phyloP scores from a whole-genome alignment of 225 moss, liverwort and hornwort species.

The Polytrichum formosum region DNA sequence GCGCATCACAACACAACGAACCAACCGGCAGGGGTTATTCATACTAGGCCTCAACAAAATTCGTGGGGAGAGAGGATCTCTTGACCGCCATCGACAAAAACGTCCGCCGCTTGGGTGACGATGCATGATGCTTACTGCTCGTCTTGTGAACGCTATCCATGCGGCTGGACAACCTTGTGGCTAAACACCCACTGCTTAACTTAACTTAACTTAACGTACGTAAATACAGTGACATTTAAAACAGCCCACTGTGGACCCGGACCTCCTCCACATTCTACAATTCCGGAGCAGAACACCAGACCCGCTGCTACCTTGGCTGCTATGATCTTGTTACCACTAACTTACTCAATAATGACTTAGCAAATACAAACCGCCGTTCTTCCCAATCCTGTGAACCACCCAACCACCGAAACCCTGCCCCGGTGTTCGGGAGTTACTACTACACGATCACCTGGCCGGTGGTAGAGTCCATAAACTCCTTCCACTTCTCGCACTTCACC shows the following conservation, averaged over 20 bases:
- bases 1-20: neutral
- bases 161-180: constrained; percentile 15
- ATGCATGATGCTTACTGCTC: too few species aligned
- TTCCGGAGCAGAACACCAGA: too few species aligned
- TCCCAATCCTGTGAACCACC: too few species aligned
- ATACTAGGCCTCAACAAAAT: too few species aligned
- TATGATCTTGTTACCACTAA: too few species aligned
- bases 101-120: constrained; percentile 7
- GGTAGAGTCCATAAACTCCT: constrained; percentile 75
- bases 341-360: too few species aligned
- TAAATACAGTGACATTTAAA: neutral
- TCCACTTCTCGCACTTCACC: constrained; percentile 85
- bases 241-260: too few species aligned
- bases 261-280: neutral
- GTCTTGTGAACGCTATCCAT: too few species aligned
- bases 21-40: constrained; percentile 8
- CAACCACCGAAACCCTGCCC: neutral
- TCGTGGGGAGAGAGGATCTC: too few species aligned
- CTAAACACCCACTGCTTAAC: neutral
- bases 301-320: too few species aligned
- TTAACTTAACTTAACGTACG: neutral
- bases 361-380: too few species aligned
- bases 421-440: neutral
- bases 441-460: constrained; percentile 52
- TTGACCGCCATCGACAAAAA: constrained; percentile 9